Evolutionary conservation across 306 rosid genomes (phyloP).

Genomic region (Comarum palustre): DNA sequence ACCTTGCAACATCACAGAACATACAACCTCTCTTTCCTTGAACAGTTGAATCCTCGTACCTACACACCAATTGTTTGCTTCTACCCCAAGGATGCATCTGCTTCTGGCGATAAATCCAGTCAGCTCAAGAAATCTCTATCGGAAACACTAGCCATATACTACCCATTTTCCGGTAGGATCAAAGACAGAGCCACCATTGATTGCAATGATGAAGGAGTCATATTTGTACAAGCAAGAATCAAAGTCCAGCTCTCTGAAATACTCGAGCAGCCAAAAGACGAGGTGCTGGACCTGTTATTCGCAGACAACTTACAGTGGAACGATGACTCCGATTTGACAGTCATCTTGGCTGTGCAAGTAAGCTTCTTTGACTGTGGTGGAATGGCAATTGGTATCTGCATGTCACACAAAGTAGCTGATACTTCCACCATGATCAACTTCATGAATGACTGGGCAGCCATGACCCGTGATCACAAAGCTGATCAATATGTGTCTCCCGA

Average conservation of each 20-base stretch:
- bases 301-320: neutral
- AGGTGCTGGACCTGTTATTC: neutral
- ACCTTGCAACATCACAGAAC: slow-evolving; percentile 37
- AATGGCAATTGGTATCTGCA: slow-evolving; percentile 23
- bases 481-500: slow-evolving; percentile 3
- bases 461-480: slow-evolving; percentile 6
- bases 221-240: slow-evolving; percentile 30
- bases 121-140: slow-evolving; percentile 45
- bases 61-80: slow-evolving; percentile 44
- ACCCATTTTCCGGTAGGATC: slow-evolving; percentile 49
- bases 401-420: slow-evolving; percentile 51
- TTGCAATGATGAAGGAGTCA: slow-evolving; percentile 56
- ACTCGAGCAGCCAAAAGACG: slow-evolving; percentile 25
- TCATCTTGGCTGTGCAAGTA: neutral
- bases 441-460: slow-evolving; percentile 47
- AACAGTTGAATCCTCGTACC: slow-evolving; percentile 10
- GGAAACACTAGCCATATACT: slow-evolving; percentile 29
- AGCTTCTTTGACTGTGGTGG: neutral
- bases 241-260: slow-evolving; percentile 21
- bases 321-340: neutral
- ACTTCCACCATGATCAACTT: slow-evolving; percentile 33
- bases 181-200: slow-evolving; percentile 34
- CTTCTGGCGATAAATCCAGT: neutral
- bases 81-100: slow-evolving; percentile 22
- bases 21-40: slow-evolving; percentile 38